Base-by-base conservation (phyloP, 805 yeast genomes). In the Candida maris region DNA sequence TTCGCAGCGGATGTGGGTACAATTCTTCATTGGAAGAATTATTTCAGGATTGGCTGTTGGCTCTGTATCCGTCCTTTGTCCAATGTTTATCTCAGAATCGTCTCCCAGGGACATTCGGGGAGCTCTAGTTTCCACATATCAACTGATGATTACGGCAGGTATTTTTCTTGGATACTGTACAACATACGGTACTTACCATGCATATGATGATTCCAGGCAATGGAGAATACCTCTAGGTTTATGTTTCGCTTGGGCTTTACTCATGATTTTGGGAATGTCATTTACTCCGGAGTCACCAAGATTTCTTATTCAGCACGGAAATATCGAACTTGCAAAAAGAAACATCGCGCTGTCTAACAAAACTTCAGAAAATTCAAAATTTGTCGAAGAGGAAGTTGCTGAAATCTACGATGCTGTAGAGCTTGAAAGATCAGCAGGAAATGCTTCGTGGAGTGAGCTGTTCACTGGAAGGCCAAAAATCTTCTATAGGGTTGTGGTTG, bases 81-180 rank as follows among this genome's bases (percentile, higher is more conserved):
- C 80, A 24, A 63, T 75, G 62, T 73, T 80, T 59, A 79, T 81
- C 51, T 71, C 82, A 27, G 89, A 81, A 59, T 69, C 80, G 40
- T 64, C 87, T 39, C 89, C 89, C 52, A 79, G 78, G 49, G 74
- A 71, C 37, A 62, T 81, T 29, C 75, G 88, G 74, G 87, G 87
- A 59, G 68, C 84, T 26, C 68, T 81, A 40, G 86, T 81, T 35
- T 75, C 81, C 27, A 73, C 77, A 49, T 81, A 73, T 68, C 88
- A 81, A 62, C 67, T 81, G 57, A 76, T 73, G 73, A 74, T 80
- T 46, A 80, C 87, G 27, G 62, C 75, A 32, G 88, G 87, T 66
- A 81, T 81, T 48, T 76, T 81, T 56, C 59, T 80, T 41, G 88
- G 87, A 53, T 78, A 79, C 65, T 73, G 84, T 62, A 68, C 78